Evolutionary conservation across 208 protist genomes (phyloP).

Genomic region (Leishmania turanica): DNA sequence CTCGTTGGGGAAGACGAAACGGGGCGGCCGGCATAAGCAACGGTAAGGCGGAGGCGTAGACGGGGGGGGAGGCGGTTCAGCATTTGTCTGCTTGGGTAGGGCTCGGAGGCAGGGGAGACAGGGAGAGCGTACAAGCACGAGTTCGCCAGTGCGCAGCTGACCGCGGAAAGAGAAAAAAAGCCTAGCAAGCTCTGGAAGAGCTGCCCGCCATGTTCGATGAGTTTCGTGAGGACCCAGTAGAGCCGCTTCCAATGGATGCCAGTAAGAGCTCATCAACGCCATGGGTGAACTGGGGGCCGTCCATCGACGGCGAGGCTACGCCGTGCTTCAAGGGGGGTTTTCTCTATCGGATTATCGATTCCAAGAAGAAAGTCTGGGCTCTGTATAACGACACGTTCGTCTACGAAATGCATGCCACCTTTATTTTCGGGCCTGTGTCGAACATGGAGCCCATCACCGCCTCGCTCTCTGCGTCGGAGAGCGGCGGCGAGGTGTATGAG

Average conservation of each 20-base stretch:
- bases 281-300: slow-evolving; percentile 34
- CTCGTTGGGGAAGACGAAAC: not conserved
- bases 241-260: not conserved
- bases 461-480: slow-evolving; percentile 2
- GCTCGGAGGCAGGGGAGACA: not conserved
- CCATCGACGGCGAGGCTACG: slow-evolving; percentile 49
- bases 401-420: slow-evolving; percentile 72
- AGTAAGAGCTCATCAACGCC: slow-evolving; percentile 18
- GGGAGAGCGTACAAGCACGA: not conserved
- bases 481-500: slow-evolving; percentile 9
- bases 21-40: not conserved
- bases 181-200: not conserved
- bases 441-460: slow-evolving; percentile 27
- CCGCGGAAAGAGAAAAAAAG: not conserved
- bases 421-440: slow-evolving; percentile 53
- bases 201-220: slow-evolving; percentile 42
- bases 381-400: slow-evolving; percentile 85
- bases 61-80: not conserved
- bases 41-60: not conserved
- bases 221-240: slow-evolving; percentile 67
- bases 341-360: slow-evolving; percentile 71
- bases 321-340: slow-evolving; percentile 70
- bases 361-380: slow-evolving; percentile 61
- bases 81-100: not conserved
- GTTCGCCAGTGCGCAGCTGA: not conserved